Conservation (phyloP, 140 eudicot species). For the Anethum foeniculum region DNA sequence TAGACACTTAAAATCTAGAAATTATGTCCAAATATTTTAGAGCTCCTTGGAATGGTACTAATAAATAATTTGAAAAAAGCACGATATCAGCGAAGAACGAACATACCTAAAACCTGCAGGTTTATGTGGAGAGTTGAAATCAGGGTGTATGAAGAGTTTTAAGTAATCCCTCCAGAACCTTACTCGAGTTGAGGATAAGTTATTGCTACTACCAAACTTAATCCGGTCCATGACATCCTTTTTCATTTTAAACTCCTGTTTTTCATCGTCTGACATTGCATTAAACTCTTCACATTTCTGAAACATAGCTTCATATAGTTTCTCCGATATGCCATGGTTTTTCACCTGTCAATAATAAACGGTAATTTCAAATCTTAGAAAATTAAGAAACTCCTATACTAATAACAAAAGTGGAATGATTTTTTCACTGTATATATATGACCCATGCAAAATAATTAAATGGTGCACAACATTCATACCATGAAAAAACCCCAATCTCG, state of each 20-base stretch:
- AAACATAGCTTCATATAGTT: not conserved
- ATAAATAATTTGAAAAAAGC: not conserved
- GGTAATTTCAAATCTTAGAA: not conserved
- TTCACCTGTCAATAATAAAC: not conserved
- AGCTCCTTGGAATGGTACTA: no score
- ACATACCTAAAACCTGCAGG: constrained; percentile 20
- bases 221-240: constrained; percentile 3
- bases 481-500: not conserved
- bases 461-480: not conserved
- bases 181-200: not conserved
- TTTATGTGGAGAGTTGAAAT: constrained; percentile 19
- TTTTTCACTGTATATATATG: not conserved
- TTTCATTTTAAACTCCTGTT: constrained; percentile 3
- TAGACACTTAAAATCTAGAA: no score
- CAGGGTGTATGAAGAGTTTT: constrained; percentile 2
- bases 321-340: constrained; percentile 3
- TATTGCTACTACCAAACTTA: not conserved
- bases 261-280: not conserved
- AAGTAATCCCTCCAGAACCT: constrained; percentile 7
- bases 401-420: not conserved
- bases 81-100: not conserved
- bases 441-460: not conserved
- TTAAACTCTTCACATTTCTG: not conserved
- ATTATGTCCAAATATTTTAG: no score
- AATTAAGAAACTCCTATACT: not conserved